Base-by-base conservation (phyloP, 768 basidiomycete species). In the Suillus occidentalis region DNA sequence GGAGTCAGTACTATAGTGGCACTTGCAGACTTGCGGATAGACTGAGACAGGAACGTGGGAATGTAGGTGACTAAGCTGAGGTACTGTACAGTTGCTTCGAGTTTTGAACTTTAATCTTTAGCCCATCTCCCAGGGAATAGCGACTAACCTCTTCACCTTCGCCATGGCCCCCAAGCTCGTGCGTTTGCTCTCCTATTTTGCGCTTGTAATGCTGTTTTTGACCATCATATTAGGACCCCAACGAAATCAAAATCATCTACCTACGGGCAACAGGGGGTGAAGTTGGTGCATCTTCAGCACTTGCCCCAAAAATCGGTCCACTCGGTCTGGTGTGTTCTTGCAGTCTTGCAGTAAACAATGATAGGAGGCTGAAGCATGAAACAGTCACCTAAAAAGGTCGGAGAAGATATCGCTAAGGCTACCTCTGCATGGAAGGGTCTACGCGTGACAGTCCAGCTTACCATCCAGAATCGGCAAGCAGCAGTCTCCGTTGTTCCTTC, bases 381-480 rank as follows among this genome's bases (percentile, higher is more conserved):
- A 59, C 71, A 99, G 97, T 98, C 97, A 65, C 97, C 97, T 72
- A 99, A 99, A 85, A 99, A 99, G 85, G 97, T 99, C 81, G 97
- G 97, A 82, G 97, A 99, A 94, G 97, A 99, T 82, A 99, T 99
- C 77, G 97, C 97, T 73, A 99, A 99, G 80, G 97, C 97, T 65
- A 99, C 97, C 66, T 87, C 89, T 57, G 90, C 89, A 77, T 99
- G 97, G 97, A 99, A 99, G 82, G 97, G 97, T 83, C 94, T 99
- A 77, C 94, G 96, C 67, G 97, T 99, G 65, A 99, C 97, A 70
- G 95, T 99, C 70, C 95, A 98, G 80, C 88, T 99, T 66, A 99
- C 97, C 66, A 98, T 99, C 80, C 97, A 99, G 87, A 99, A 99
- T 83, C 95, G 97, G 80, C 97, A 99, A 89, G 97, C 97, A 63